A percentile compares a stretch with the other conserved stretches of the same genome.
phyloP scores from a whole-genome alignment of 768 basidiomycete genomes.

The Suillus occidentalis region DNA sequence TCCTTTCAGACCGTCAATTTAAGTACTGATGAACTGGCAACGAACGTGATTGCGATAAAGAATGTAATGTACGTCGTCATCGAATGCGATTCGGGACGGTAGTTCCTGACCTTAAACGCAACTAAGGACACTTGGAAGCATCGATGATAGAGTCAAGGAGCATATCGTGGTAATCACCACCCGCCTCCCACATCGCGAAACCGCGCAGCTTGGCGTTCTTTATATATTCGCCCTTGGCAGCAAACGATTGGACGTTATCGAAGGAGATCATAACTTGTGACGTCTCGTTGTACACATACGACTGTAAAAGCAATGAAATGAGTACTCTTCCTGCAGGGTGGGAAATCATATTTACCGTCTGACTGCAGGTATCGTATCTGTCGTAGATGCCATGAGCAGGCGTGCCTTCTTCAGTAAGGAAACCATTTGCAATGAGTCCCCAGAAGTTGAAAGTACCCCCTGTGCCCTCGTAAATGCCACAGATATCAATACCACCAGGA shows the following conservation, averaged over 20 bases:
- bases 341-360: slow-evolving; percentile 53
- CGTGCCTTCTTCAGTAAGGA: slow-evolving; percentile 37
- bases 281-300: slow-evolving; percentile 61
- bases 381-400: slow-evolving; percentile 48
- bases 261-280: slow-evolving; percentile 63
- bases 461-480: slow-evolving; percentile 46
- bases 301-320: slow-evolving; percentile 40
- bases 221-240: slow-evolving; percentile 62
- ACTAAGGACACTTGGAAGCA: slow-evolving; percentile 39
- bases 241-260: slow-evolving; percentile 60
- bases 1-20: background rate
- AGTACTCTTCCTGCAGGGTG: background rate
- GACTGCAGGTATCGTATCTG: slow-evolving; percentile 65
- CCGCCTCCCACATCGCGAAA: slow-evolving; percentile 73
- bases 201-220: slow-evolving; percentile 53
- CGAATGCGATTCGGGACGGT: background rate
- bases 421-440: slow-evolving; percentile 58
- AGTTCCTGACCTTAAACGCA: slow-evolving; percentile 35
- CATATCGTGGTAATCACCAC: slow-evolving; percentile 60
- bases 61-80: background rate
- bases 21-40: background rate
- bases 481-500: slow-evolving; percentile 46
- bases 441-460: slow-evolving; percentile 61
- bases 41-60: background rate
- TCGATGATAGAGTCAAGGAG: slow-evolving; percentile 56